Conservation (phyloP, 2,329 filamentous ascomycete species). For the Chaetomium strumarium region DNA sequence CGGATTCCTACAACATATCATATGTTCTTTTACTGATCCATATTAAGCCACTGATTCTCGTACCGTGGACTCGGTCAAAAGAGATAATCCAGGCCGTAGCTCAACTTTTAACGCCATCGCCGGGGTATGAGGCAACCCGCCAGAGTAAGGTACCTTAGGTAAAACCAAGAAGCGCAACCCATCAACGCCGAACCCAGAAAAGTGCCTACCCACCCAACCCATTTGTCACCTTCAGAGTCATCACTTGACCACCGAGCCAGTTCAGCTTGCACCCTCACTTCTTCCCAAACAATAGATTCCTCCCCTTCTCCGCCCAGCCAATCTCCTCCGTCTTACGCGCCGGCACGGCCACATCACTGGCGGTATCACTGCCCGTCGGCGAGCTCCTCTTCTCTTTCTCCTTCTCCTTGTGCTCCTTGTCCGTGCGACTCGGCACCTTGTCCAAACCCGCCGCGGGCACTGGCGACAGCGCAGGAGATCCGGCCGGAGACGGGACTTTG, state of each 20-base stretch:
- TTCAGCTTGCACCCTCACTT: slow-evolving; percentile 12
- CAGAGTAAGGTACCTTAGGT: background rate
- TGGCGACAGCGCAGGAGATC: background rate
- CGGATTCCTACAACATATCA: too few species aligned
- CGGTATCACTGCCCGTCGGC: too few species aligned
- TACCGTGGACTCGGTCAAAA: background rate
- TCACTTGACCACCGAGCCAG: background rate
- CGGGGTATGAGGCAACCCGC: background rate
- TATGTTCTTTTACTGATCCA: too few species aligned
- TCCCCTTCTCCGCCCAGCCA: slow-evolving; percentile 25
- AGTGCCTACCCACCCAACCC: background rate
- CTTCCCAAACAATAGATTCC: slow-evolving; percentile 24
- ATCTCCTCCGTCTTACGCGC: slow-evolving; percentile 10
- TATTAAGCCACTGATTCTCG: too few species aligned
- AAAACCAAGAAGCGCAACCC: background rate
- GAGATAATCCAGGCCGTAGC: background rate
- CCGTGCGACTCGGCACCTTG: background rate
- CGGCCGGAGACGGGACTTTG: background rate
- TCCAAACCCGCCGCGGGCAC: background rate
- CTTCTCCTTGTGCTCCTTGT: slow-evolving; percentile 1
- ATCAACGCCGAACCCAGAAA: background rate
- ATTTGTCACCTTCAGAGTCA: background rate
- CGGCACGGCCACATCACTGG: slow-evolving; percentile 1
- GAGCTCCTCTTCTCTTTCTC: slow-evolving; percentile 22
- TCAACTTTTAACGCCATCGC: background rate